Evolutionary conservation across 306 rosid species (phyloP).

Genomic region (Prinsepia uniflora): DNA sequence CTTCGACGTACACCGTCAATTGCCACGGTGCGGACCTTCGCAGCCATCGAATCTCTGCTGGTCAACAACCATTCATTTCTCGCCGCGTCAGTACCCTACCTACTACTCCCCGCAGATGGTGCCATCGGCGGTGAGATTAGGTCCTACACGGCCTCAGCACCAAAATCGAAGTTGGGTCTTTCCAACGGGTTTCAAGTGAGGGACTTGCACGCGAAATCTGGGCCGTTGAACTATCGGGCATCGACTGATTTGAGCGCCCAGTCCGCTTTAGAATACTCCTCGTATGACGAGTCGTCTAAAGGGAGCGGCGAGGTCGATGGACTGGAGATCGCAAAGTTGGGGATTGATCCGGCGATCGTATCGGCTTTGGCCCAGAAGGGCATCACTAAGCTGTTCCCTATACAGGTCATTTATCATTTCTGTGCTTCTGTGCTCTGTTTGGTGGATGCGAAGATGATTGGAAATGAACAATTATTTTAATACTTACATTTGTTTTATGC

Average conservation of each 20-base stretch:
- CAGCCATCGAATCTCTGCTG: slow-evolving; percentile 39
- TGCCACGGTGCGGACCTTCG: slow-evolving; percentile 33
- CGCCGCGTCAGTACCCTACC: slow-evolving; percentile 7
- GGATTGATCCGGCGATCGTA: slow-evolving; percentile 67
- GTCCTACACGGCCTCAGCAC: slow-evolving; percentile 15
- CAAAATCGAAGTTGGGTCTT: slow-evolving; percentile 3
- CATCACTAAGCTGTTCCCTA: slow-evolving; percentile 81
- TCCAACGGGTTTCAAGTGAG: slow-evolving; percentile 24
- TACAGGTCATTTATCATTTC: slow-evolving; percentile 50
- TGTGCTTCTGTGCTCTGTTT: neutral
- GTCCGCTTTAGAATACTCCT: slow-evolving; percentile 48
- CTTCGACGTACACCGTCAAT: slow-evolving; percentile 40
- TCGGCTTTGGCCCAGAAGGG: slow-evolving; percentile 78
- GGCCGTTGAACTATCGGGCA: slow-evolving; percentile 48
- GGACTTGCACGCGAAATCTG: slow-evolving; percentile 44
- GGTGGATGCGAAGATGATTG: neutral
- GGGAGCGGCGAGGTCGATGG: slow-evolving; percentile 50
- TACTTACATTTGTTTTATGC: neutral
- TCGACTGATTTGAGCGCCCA: slow-evolving; percentile 45
- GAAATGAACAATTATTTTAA: neutral
- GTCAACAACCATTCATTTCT: slow-evolving; percentile 22
- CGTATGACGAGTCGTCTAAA: slow-evolving; percentile 38
- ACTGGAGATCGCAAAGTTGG: slow-evolving; percentile 72
- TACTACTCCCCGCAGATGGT: neutral
- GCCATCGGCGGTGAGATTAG: slow-evolving; percentile 15